Evolutionary conservation across 2,329 filamentous ascomycete species (phyloP).

Genomic region (Sarocladiaceae sp.): DNA sequence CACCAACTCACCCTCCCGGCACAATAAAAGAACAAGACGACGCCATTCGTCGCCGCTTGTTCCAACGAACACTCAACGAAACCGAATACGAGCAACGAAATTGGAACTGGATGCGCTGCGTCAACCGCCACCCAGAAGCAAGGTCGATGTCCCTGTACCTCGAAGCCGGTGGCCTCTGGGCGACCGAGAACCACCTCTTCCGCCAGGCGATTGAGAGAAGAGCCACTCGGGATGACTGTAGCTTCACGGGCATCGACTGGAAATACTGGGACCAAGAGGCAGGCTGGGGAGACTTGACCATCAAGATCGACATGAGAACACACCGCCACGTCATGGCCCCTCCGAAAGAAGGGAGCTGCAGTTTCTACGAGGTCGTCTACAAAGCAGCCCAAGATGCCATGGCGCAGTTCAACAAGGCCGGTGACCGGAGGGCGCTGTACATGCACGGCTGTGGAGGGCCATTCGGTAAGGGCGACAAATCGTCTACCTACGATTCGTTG

Average conservation of each 20-base stretch:
- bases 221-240: not conserved
- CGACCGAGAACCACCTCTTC: not conserved
- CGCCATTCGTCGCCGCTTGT: not conserved
- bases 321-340: too few relatives aligned
- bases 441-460: not conserved
- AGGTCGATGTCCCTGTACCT: not conserved
- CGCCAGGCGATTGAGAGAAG: not conserved
- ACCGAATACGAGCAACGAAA: slow-evolving; percentile 16
- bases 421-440: not conserved
- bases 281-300: slow-evolving; percentile 13
- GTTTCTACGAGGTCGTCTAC: not conserved
- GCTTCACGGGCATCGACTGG: too few relatives aligned
- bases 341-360: not conserved
- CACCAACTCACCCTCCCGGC: not conserved
- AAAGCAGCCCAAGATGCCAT: not conserved
- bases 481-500: not conserved
- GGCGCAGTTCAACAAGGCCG: not conserved
- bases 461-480: not conserved
- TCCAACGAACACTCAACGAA: slow-evolving; percentile 9
- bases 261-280: not conserved
- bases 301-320: slow-evolving; percentile 12
- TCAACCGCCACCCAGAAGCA: not conserved
- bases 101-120: slow-evolving; percentile 17
- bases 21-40: not conserved
- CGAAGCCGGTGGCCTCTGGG: slow-evolving; percentile 4